Base-by-base conservation (phyloP, 176 grass and related monocot species). In the Pharus latifolius region DNA sequence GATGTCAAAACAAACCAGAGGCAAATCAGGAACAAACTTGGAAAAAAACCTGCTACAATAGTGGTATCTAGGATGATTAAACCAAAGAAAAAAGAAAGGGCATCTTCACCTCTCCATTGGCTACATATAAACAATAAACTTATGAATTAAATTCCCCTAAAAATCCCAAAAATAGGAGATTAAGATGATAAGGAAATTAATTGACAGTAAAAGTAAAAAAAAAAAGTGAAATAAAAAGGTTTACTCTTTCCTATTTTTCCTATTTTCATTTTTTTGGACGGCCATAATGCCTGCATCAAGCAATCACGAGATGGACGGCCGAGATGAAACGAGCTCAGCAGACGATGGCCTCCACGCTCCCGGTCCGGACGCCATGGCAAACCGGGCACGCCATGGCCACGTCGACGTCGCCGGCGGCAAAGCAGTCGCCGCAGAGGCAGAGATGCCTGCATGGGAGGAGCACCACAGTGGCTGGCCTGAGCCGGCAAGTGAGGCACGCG, bases 391-490 rank as follows among this genome's bases (percentile, higher is more conserved):
- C 57, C 79, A 78, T 37, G 50, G 65, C 40, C 9, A 16, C 81
- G 11, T 68, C 84, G 60, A 42, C 38, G 30, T 67, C 70, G 43
- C 69, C 65, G 35, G 72, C 85, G 61, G 53, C 80, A 61, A 83
- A 66, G 84, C 94, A 98, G 25, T 71, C 83, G 48, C 78, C 32
- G 70, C 94, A 98, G 7, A 98, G 86, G 61, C 84, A 81, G 0
- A 98, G 67, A 56, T 98, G 94, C 25, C 87, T 60, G 75, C 89
- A 98, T 0, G 94, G 94, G 18, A 98, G 82, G 50, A 98, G 80
- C 47, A 93, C 89, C 25, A 85, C 87, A 23, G 81, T 71, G 1
- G 90, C 89, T 51, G 69, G 66, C 49, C 72, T 63, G 2, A 60
- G 51, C 24, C 47, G 65, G 67, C 94, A 98, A 1, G 51, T 17